Base-by-base conservation (phyloP, 78 protist genomes). In the Parvularia atlantis region DNA sequence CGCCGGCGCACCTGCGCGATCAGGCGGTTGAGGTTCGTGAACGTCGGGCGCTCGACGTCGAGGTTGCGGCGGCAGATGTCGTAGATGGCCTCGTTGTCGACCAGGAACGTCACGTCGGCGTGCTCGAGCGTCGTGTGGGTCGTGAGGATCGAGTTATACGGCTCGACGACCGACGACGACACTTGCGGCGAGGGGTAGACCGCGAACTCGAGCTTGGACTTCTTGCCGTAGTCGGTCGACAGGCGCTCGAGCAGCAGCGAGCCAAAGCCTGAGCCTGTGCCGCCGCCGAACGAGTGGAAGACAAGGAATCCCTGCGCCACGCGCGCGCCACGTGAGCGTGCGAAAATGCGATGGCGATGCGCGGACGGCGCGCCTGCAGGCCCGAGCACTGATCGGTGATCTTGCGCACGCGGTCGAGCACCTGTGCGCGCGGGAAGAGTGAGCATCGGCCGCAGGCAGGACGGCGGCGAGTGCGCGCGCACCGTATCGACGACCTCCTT, bases 231-330 rank as follows among this genome's bases (percentile, higher is more conserved):
- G 75, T 97, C 98, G 33, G 87, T 82, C 22, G 97, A 86, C 66
- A 97, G 87, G 39, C 95, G 86, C 84, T 95, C 96, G 66, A 94
- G 74, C 28, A 97, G 91, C 48, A 91, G 86, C 31, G 97, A 60
- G 44, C 85, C 91, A 41, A 97, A 89, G n/a, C 99, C 99, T 19
- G 99, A 94, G 50, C 99, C 99, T 26, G 98, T 93, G 37, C 99
- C 99, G 14, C 97, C 97, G 57, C 97, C 98, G 67, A 95, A 88
- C 19, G 95, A 52, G 89, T 93, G 93, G 87, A 83, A 88, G 59
- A 95, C 41, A 22, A 91, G 71, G 84, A 95, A 91, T 46, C 98
- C 98, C 84, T n/a, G n/a, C n/a, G n/a, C n/a, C n/a, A n/a, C n/a
- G n/a, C n/a, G n/a, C n/a, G n/a, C n/a, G n/a, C n/a, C n/a, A n/a